A percentile compares a stretch with the other conserved stretches of the same genome.
phyloP scores from a whole-genome alignment of 306 rosid genomes.

The Senna tora region DNA sequence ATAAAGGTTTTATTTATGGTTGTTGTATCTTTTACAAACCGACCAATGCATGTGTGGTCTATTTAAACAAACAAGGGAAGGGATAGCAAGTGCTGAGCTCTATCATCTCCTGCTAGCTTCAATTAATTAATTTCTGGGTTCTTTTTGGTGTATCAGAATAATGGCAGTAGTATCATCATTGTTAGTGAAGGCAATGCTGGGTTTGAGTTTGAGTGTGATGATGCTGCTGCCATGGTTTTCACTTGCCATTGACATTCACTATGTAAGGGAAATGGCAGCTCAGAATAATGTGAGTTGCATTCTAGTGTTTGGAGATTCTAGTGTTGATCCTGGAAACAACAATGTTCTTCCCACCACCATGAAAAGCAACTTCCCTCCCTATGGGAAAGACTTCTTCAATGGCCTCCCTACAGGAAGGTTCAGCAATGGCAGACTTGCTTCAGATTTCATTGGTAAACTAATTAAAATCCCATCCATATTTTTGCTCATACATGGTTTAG shows the following conservation, averaged over 20 bases:
- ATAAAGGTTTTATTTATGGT: too few relatives aligned
- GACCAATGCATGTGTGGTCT: neutral
- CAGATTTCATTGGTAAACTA: constrained; percentile 69
- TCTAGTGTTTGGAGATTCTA: constrained; percentile 79
- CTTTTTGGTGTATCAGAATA: neutral
- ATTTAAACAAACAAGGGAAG: constrained; percentile 29
- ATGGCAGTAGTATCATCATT: neutral
- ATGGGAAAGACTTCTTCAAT: constrained; percentile 65
- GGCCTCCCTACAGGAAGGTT: constrained; percentile 75
- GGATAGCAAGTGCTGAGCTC: neutral
- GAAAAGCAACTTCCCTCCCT: constrained; percentile 77
- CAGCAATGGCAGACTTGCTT: constrained; percentile 69
- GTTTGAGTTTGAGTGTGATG: constrained; percentile 14
- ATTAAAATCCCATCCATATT: too few relatives aligned
- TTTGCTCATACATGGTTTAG: too few relatives aligned
- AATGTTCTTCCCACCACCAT: constrained; percentile 57
- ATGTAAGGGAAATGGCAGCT: constrained; percentile 38
- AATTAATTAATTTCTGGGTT: neutral
- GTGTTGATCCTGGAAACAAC: constrained; percentile 85
- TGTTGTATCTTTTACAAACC: too few relatives aligned
- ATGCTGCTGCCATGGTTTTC: constrained; percentile 43
- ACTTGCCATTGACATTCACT: constrained; percentile 27
- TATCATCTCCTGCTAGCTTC: too few relatives aligned
- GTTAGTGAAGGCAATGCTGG: constrained; percentile 11
- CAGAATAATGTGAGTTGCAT: constrained; percentile 49